phyloP scores from a whole-genome alignment of 2,329 filamentous ascomycete species.

The Grosmannia serpens region DNA sequence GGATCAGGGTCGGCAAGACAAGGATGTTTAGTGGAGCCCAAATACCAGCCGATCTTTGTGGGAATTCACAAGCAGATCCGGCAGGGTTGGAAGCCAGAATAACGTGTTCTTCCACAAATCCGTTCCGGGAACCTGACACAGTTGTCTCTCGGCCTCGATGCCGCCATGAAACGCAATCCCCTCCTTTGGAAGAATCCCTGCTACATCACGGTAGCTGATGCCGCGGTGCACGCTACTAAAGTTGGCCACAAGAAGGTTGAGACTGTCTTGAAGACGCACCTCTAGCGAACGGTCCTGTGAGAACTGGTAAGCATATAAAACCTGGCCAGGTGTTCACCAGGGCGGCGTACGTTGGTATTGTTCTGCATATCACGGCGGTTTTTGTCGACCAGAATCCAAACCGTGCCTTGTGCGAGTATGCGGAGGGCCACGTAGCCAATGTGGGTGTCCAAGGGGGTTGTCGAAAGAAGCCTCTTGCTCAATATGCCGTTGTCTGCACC shows the following conservation, averaged over 20 bases:
- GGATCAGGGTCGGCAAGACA: neutral
- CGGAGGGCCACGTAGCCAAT: conserved; percentile 10
- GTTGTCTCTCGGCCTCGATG: neutral
- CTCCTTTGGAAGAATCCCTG: neutral
- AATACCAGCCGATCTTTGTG: neutral
- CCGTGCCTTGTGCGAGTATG: conserved; percentile 8
- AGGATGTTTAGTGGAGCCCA: neutral
- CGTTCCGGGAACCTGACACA: neutral
- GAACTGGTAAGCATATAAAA: neutral
- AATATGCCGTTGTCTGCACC: neutral
- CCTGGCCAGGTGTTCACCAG: neutral
- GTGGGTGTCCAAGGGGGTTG: conserved; percentile 3
- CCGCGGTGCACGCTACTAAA: conserved; percentile 3
- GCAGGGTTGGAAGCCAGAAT: conserved; percentile 7
- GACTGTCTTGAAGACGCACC: conserved; percentile 4
- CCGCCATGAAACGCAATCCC: neutral
- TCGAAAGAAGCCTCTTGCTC: conserved; percentile 3
- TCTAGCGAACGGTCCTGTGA: conserved; percentile 6
- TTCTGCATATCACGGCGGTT: conserved; percentile 12
- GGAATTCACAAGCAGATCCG: neutral
- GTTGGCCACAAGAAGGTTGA: conserved; percentile 4
- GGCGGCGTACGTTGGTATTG: conserved; percentile 1
- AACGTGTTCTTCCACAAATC: neutral
- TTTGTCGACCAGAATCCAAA: conserved; percentile 11
- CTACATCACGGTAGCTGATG: neutral